Evolutionary conservation across 1,139 yeast species (phyloP).

Genomic region (Protomyces inundatus): DNA sequence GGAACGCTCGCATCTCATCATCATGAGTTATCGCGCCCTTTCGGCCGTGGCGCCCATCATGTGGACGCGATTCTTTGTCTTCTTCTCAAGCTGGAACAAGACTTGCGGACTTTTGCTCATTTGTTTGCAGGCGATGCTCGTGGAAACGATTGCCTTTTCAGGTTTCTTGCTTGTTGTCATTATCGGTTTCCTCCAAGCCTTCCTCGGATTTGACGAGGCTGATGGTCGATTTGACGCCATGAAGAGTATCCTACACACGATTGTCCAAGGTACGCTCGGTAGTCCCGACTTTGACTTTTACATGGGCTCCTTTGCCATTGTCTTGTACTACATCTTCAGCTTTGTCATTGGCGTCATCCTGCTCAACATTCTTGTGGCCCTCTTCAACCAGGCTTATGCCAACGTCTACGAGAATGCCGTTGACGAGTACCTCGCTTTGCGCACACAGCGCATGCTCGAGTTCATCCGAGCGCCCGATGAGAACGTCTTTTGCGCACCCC

Average conservation of each 20-base stretch:
- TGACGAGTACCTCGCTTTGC: constrained; percentile 77
- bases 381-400: constrained; percentile 78
- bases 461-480: constrained; percentile 86
- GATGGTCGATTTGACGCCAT: constrained; percentile 81
- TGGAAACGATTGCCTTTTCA: constrained; percentile 74
- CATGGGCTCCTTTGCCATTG: constrained; percentile 65
- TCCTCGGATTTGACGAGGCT: constrained; percentile 77
- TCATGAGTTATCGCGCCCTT: constrained; percentile 62
- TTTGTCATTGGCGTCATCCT: constrained; percentile 63
- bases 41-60: constrained; percentile 82
- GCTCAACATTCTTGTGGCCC: constrained; percentile 48
- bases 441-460: constrained; percentile 75
- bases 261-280: constrained; percentile 67
- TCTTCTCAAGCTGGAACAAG: constrained; percentile 41
- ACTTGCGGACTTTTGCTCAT: constrained; percentile 81
- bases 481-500: constrained; percentile 79
- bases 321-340: constrained; percentile 69
- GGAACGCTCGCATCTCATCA: constrained; percentile 48
- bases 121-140: constrained; percentile 78
- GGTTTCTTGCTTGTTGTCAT: constrained; percentile 65
- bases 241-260: constrained; percentile 54
- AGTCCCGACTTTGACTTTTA: constrained; percentile 68
- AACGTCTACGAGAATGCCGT: constrained; percentile 76
- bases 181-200: constrained; percentile 79
- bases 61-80: constrained; percentile 77